phyloP scores from a whole-genome alignment of 2,329 filamentous ascomycete species.

The Hypoxylon sp. region DNA sequence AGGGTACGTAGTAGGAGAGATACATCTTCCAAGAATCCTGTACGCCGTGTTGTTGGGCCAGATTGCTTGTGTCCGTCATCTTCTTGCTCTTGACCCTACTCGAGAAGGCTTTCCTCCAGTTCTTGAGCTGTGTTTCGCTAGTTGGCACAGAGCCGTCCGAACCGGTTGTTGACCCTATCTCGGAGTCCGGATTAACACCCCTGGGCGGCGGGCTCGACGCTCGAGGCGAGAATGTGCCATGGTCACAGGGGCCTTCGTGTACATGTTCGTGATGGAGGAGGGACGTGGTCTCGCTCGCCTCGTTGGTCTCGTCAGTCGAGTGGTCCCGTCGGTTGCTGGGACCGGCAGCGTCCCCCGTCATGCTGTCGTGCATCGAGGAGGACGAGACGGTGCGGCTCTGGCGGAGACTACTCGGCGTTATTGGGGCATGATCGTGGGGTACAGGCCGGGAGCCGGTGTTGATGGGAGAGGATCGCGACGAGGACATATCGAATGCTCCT shows the following conservation, averaged over 20 bases:
- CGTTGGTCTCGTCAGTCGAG: slow-evolving; percentile 46
- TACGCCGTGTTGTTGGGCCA: slow-evolving; percentile 77
- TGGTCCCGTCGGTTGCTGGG: slow-evolving; percentile 25
- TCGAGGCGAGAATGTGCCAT: slow-evolving; percentile 80
- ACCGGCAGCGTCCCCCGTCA: slow-evolving; percentile 9
- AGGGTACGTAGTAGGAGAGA: slow-evolving; percentile 90
- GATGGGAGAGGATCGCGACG: slow-evolving; percentile 28
- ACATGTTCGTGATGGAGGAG: slow-evolving; percentile 52
- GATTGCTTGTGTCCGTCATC: slow-evolving; percentile 74
- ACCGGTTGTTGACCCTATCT: slow-evolving; percentile 44
- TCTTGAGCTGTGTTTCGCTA: slow-evolving; percentile 48
- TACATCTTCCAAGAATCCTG: slow-evolving; percentile 82
- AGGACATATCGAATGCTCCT: slow-evolving; percentile 28
- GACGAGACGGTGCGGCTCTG: slow-evolving; percentile 44
- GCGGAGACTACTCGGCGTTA: slow-evolving; percentile 44
- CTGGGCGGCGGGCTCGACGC: slow-evolving; percentile 58
- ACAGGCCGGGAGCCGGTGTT: slow-evolving; percentile 28
- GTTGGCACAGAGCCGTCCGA: slow-evolving; percentile 49
- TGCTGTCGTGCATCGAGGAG: slow-evolving; percentile 28
- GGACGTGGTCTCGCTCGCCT: slow-evolving; percentile 59
- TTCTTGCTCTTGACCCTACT: slow-evolving; percentile 67
- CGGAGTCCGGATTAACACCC: slow-evolving; percentile 40
- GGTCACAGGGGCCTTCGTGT: slow-evolving; percentile 65
- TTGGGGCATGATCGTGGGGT: slow-evolving; percentile 41
- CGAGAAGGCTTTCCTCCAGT: slow-evolving; percentile 60